A percentile compares a stretch with the other conserved stretches of the same genome.
Conservation (phyloP, 257 asterid species). For the Henckelia pumila region DNA sequence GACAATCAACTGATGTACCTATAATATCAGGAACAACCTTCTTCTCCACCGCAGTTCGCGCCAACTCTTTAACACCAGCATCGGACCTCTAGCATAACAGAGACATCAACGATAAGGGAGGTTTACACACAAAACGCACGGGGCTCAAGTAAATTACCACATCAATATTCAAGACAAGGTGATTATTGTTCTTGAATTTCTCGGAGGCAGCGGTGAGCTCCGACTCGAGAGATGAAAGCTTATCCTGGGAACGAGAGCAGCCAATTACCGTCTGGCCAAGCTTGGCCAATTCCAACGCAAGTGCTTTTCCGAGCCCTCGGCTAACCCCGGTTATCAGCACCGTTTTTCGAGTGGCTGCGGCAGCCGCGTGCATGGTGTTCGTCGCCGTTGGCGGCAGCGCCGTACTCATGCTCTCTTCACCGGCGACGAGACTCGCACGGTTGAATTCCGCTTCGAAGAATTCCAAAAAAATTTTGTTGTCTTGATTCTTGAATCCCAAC, state of each 20-base stretch:
- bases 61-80: conserved; percentile 74
- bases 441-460: too few relatives aligned
- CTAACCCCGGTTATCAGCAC: conserved; percentile 85
- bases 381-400: conserved; percentile 37
- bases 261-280: conserved; percentile 88
- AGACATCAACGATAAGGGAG: background rate
- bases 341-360: conserved; percentile 45
- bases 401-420: conserved; percentile 34
- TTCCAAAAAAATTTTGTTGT: too few relatives aligned
- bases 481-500: too few relatives aligned
- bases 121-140: background rate
- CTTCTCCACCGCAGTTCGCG: conserved; percentile 67
- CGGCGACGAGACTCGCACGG: background rate
- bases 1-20: conserved; percentile 38
- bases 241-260: conserved; percentile 83
- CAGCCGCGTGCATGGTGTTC: conserved; percentile 31
- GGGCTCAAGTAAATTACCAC: conserved; percentile 51
- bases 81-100: conserved; percentile 50
- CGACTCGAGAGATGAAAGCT: conserved; percentile 60
- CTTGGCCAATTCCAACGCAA: conserved; percentile 82
- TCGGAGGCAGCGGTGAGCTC: conserved; percentile 63
- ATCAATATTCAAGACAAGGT: conserved; percentile 70
- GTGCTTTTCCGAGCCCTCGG: conserved; percentile 91
- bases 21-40: conserved; percentile 80
- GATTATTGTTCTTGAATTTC: conserved; percentile 37